Evolutionary conservation across 331 rosid genomes (phyloP), one percentile per base, ranked within the genome.

Genomic region (Pyracantha coccinea): DNA sequence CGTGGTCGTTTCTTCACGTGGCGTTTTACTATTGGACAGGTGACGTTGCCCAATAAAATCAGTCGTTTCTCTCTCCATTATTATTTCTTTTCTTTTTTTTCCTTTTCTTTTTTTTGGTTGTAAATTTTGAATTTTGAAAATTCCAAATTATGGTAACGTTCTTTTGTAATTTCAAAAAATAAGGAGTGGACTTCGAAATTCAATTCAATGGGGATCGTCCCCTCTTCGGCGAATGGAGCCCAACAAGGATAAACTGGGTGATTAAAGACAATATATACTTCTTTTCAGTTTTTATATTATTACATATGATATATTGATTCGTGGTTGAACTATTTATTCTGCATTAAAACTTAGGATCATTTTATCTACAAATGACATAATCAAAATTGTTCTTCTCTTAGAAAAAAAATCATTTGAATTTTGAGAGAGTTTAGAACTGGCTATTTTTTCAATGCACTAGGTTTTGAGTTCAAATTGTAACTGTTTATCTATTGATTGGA

Each of bases 21-120:
- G 68, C 9, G 25, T 3, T 61, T 13, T 80, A 1, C 80, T 15
- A 84, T 80, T 82, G 81, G 58, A 27, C 58, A 24, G 20, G 44
- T 84, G 80, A 80, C 82, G 80, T 69, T 41, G 72, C 29, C 76
- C 71, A 33, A 59, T 70, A 28, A 58, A 79, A 79, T 75, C 74
- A 24, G 17, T 3, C 70, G 13, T 62, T 47, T 62, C n/a, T 72
- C 28, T 27, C 68, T 69, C 55, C 45, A 2, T 25, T 21, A 21
- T 38, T 35, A 16, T 50, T 50, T 27, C 28, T 27, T 27, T 27
- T 27, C 28, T 25, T 27, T 27, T 27, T 27, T 27, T 27, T 3
- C 3, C 2, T 13, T 4, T 7, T 3, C 14, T 11, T 31, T 20
- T 2, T 69, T 62, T 19, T 6, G 7, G 15, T 23, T 83, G 70